Evolutionary conservation across 2,329 filamentous ascomycete genomes (phyloP).

Genomic region (Catunica adiposa): DNA sequence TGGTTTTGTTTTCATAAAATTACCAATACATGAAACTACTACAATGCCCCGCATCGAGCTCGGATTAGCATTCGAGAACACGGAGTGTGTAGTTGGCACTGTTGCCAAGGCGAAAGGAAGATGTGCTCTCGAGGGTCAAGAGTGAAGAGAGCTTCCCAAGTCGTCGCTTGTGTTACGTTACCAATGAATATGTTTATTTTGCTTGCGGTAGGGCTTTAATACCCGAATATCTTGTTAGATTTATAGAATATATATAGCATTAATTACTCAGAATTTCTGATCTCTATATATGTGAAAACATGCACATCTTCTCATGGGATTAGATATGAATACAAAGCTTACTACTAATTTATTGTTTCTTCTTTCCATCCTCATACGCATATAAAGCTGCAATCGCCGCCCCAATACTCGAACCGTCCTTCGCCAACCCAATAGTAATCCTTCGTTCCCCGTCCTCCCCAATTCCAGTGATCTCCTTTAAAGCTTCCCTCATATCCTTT

Average conservation of each 20-base stretch:
- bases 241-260: not conserved
- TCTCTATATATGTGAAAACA: too few relatives aligned
- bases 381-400: slow-evolving; percentile 48
- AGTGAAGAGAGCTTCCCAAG: too few relatives aligned
- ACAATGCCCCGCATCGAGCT: too few relatives aligned
- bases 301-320: too few relatives aligned
- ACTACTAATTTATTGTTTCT: not conserved
- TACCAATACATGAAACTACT: too few relatives aligned
- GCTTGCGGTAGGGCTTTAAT: not conserved
- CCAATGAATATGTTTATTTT: not conserved
- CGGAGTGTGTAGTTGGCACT: too few relatives aligned
- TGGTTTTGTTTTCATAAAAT: too few relatives aligned
- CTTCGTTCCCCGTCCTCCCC: slow-evolving; percentile 44
- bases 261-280: too few relatives aligned
- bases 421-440: slow-evolving; percentile 53
- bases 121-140: too few relatives aligned
- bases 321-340: too few relatives aligned
- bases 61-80: too few relatives aligned
- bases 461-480: slow-evolving; percentile 45
- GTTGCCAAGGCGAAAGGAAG: too few relatives aligned
- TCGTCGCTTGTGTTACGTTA: not conserved
- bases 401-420: slow-evolving; percentile 57
- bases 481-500: slow-evolving; percentile 43
- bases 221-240: not conserved
- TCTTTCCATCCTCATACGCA: not conserved